phyloP scores from a whole-genome alignment of 345 rosid genomes.

The Turritis glabra region DNA sequence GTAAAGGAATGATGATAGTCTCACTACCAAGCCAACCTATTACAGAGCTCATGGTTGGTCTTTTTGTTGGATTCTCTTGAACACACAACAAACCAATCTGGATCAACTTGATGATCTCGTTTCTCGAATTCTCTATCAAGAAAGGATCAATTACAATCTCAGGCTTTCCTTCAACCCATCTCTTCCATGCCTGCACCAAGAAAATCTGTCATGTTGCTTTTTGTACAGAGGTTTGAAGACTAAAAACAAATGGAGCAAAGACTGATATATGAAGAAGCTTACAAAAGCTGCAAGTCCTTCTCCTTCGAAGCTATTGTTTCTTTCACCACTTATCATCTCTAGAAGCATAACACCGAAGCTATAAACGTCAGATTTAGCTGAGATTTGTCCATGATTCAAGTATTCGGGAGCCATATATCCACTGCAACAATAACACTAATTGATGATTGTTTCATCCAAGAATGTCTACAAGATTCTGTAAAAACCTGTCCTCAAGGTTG shows the following conservation, averaged over 20 bases:
- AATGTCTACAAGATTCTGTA: too few relatives aligned
- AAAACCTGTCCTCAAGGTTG: not conserved
- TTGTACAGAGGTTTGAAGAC: not conserved
- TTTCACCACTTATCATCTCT: slow-evolving; percentile 28
- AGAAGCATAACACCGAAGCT: slow-evolving; percentile 50
- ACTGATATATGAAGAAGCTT: slow-evolving; percentile 9
- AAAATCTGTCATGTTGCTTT: not conserved
- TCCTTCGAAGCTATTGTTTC: slow-evolving; percentile 22
- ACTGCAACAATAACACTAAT: slow-evolving; percentile 22
- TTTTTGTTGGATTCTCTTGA: slow-evolving; percentile 41
- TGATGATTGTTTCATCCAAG: too few relatives aligned
- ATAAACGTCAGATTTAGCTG: slow-evolving; percentile 48
- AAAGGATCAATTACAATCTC: slow-evolving; percentile 41
- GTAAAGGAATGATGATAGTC: slow-evolving; percentile 35
- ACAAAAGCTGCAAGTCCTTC: slow-evolving; percentile 35
- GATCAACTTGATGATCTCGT: slow-evolving; percentile 20
- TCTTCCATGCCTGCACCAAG: slow-evolving; percentile 49
- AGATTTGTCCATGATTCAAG: slow-evolving; percentile 38
- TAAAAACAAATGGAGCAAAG: slow-evolving; percentile 18
- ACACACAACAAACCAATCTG: slow-evolving; percentile 53
- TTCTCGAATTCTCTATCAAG: not conserved
- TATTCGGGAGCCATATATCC: slow-evolving; percentile 63
- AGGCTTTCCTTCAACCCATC: slow-evolving; percentile 49
- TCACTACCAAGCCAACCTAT: slow-evolving; percentile 47
- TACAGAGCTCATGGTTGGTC: slow-evolving; percentile 50